A percentile compares a stretch with the other conserved stretches of the same genome.
Evolutionary conservation across 2,329 filamentous ascomycete species (phyloP).

Genomic region (Bertia moriformis): DNA sequence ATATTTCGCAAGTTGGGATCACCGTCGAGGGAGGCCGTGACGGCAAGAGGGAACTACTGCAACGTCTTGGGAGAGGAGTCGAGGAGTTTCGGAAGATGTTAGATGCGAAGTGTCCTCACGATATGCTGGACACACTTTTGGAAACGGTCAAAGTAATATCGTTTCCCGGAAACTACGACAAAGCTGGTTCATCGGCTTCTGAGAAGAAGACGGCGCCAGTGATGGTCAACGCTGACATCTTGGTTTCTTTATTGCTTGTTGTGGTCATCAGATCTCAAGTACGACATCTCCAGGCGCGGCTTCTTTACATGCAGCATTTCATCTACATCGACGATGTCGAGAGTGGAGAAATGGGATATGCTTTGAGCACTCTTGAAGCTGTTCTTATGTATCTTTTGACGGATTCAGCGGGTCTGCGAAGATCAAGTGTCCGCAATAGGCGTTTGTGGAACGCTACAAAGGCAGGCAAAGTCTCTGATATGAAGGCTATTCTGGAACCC

Average conservation of each 20-base stretch:
- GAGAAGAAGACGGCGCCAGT: conserved; percentile 30
- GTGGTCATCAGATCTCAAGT: conserved; percentile 60
- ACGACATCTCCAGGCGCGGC: conserved; percentile 51
- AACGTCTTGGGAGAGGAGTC: conserved; percentile 63
- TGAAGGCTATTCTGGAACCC: conserved; percentile 50
- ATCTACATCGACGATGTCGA: conserved; percentile 69
- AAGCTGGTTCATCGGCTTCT: conserved; percentile 14
- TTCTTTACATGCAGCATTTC: conserved; percentile 64
- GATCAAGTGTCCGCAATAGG: conserved; percentile 50
- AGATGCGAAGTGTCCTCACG: conserved; percentile 64
- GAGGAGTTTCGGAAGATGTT: conserved; percentile 81
- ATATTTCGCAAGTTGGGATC: conserved; percentile 88
- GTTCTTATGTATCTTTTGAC: conserved; percentile 56
- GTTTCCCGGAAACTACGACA: conserved; percentile 18
- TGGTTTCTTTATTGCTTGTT: conserved; percentile 56
- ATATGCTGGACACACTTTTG: conserved; percentile 73
- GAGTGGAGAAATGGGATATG: conserved; percentile 61
- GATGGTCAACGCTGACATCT: conserved; percentile 55
- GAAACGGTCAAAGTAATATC: conserved; percentile 75
- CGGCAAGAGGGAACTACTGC: conserved; percentile 69
- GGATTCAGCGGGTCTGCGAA: conserved; percentile 48
- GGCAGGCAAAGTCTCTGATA: conserved; percentile 42
- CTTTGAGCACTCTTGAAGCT: conserved; percentile 59
- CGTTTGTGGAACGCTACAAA: conserved; percentile 55
- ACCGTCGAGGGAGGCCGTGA: conserved; percentile 63